Evolutionary conservation across 352 stramenopile genomes (phyloP), one percentile per base, ranked within the genome.

Genomic region (Pythium rhizo-oryzae): DNA sequence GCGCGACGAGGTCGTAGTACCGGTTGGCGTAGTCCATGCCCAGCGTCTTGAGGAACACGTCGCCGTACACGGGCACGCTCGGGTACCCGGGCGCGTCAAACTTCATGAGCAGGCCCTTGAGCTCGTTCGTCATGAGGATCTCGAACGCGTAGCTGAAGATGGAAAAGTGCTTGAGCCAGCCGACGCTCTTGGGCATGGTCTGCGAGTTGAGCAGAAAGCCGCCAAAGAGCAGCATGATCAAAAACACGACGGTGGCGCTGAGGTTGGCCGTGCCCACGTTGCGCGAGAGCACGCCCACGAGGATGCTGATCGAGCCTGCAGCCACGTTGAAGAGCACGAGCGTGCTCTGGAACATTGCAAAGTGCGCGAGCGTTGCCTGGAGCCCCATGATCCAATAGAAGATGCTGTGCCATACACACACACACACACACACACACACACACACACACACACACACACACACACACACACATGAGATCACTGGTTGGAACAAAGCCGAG

Each of bases 371-470:
- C 25, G 75, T 78, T 6, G 82, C 62, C 70, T 94, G 83, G 6
- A 96, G 75, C 0, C 85, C 86, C 85, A 96, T 96, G 67, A 96
- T 80, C 78, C 84, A 91, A 75, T 96, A 96, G 55, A 94, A 94
- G 61, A 96, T 92, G 25, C 79, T 85, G 33, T 28, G 28, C 15
- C 30, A 39, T n/a, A 33, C 18, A 39, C 49, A 35, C 16, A 3
- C 57, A 24, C 3, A 59, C 6, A 9, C 46, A 11, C n/a, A n/a
- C n/a, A n/a, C n/a, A n/a, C n/a, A n/a, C n/a, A n/a, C n/a, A n/a
- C n/a, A n/a, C n/a, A n/a, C n/a, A n/a, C n/a, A n/a, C n/a, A n/a
- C n/a, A n/a, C n/a, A n/a, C n/a, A n/a, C n/a, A 33, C 18, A 39
- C 49, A 35, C 16, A 3, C 57, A 24, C 3, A 59, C 6, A 9